These are phyloP conservation scores for Ophiocordyceps australis DNA, from an alignment of 2,329 filamentous ascomycete genomes.

Conservation along the genomic window DNA sequence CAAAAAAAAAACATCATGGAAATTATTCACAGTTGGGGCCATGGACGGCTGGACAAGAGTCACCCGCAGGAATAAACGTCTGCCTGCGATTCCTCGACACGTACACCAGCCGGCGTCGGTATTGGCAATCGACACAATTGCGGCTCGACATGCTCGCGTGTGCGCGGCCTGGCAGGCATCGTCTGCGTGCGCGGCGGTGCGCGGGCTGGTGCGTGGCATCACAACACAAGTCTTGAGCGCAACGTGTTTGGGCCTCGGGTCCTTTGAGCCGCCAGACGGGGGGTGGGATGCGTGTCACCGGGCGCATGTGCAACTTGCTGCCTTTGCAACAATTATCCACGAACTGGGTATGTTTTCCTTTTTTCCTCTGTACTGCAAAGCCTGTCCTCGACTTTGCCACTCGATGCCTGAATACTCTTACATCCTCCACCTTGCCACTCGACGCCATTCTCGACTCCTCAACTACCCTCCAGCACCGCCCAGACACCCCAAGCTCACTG, in stretches of 20 bases:
- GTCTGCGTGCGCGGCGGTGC: conserved; percentile 12
- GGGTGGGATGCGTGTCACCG: conserved; percentile 24
- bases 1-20: too few species aligned
- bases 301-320: conserved; percentile 32
- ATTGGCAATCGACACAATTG: too few species aligned
- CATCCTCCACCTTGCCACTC: too few species aligned
- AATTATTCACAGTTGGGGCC: too few species aligned
- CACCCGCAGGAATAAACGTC: too few species aligned
- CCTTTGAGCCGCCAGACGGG: conserved; percentile 30
- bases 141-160: too few species aligned
- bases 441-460: too few species aligned
- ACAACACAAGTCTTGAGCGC: conserved; percentile 18
- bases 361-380: not conserved
- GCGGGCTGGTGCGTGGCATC: conserved; percentile 10
- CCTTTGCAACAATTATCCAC: conserved; percentile 28
- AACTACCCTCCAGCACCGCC: too few species aligned
- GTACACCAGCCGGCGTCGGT: too few species aligned
- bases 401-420: not conserved
- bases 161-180: conserved; percentile 10
- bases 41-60: too few species aligned
- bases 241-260: conserved; percentile 35
- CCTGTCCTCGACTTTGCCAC: not conserved
- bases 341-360: conserved; percentile 17
- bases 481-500: not conserved
- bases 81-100: too few species aligned